Evolutionary conservation across 2,329 filamentous ascomycete species (phyloP), one percentile per base, ranked within the genome.

Genomic region (Blastomyces emzantsi): DNA sequence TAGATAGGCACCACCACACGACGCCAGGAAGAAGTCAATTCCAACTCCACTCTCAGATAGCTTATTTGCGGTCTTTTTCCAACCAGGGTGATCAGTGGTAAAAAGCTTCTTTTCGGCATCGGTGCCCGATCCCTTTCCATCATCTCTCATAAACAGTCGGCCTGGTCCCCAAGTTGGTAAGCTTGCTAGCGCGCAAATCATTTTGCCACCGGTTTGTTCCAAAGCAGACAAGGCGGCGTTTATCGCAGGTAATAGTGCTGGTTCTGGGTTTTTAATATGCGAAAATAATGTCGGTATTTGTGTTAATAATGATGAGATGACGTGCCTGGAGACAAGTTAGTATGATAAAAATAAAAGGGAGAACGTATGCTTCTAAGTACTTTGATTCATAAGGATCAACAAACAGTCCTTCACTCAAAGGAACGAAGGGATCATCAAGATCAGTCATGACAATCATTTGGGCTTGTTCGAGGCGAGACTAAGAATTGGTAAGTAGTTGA

Each of bases 401-500:
- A 74, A 97, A 97, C 11, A 99, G 82, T 19, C 93, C 92, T 64
- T 96, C 90, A 67, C 90, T 91, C 22, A 99, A 81, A 2, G 94
- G 92, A 19, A 97, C 87, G 74, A 99, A 99, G 0, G 94, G 94
- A 69, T 99, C 94, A 71, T 97, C 92, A 59, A 99, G 84, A 73
- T 99, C 94, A 3, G 94, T 90, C 90, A 99, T 96, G 60, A 99
- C 92, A 81, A 99, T 86, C 91, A 99, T 97, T 73, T 99, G 94
- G 11, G 94, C 91, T 77, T 92, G 87, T 63, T 94, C 88, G 52
- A 97, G 80, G 51, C 83, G 83, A 47, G 91, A 77, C 87, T 90
- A 36, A 47, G 47, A 22, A 9, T 58, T 62, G 19, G 39, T 49
- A 63, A 61, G 60, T 30, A 43, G 51, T 77, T 55, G 75, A 72